Evolutionary conservation across 345 rosid species (phyloP).

Genomic region (Iberis pinnata): DNA sequence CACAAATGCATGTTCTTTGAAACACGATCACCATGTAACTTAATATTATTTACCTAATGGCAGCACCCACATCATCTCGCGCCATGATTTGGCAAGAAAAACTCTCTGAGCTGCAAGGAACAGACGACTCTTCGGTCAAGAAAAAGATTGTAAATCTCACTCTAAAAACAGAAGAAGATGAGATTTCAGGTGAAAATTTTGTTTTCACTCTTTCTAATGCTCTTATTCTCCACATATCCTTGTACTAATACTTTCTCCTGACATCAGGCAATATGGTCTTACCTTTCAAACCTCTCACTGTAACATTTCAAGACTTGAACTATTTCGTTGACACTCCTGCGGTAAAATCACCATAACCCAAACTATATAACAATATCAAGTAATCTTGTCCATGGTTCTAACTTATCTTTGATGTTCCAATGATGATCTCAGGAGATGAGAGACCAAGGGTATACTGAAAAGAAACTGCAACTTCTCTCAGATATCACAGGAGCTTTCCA

Average conservation of each 20-base stretch:
- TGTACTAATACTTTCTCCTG: not conserved
- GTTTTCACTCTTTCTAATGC: not conserved
- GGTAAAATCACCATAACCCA: constrained; percentile 30
- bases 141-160: constrained; percentile 16
- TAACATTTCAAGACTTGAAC: constrained; percentile 58
- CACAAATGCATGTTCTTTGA: not conserved
- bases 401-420: not conserved
- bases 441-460: constrained; percentile 49
- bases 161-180: not conserved
- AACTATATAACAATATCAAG: not conserved
- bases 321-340: constrained; percentile 77
- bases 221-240: not conserved
- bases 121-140: constrained; percentile 1
- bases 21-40: not conserved
- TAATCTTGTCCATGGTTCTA: not conserved
- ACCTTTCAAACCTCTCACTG: constrained; percentile 71
- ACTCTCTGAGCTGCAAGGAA: constrained; percentile 42
- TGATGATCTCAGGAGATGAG: constrained; percentile 56
- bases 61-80: constrained; percentile 69
- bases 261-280: constrained; percentile 44
- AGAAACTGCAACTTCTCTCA: constrained; percentile 51
- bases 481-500: constrained; percentile 71
- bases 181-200: constrained; percentile 9
- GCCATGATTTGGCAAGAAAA: constrained; percentile 60
- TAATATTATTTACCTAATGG: not conserved